Conservation (phyloP, 495 filamentous ascomycete genomes). For the Hypoxylon subgilvum region DNA sequence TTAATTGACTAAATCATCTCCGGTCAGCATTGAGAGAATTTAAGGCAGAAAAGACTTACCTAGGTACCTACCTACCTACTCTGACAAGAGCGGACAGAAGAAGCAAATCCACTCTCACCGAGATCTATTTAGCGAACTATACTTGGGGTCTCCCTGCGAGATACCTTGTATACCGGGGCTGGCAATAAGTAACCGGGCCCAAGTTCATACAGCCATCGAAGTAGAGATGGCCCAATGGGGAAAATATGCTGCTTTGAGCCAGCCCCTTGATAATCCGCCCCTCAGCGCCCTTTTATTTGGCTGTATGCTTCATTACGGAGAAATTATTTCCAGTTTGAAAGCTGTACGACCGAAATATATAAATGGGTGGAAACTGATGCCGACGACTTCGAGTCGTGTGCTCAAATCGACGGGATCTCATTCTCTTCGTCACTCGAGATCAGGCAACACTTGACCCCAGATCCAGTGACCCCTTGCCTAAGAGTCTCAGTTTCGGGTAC, state of each 20-base stretch:
- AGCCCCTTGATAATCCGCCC: background rate
- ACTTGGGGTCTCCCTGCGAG: conserved; percentile 22
- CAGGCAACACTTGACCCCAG: conserved; percentile 34
- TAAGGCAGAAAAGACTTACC: background rate
- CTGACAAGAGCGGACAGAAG: conserved; percentile 19
- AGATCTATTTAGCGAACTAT: conserved; percentile 23
- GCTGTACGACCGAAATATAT: background rate
- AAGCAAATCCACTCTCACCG: conserved; percentile 32
- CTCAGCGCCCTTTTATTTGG: background rate
- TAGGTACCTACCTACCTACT: too few species aligned
- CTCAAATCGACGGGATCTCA: conserved; percentile 9
- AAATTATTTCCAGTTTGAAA: background rate
- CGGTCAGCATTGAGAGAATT: conserved; percentile 5
- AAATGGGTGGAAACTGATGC: conserved; percentile 4
- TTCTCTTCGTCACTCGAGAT: conserved; percentile 36
- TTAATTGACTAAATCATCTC: conserved; percentile 19
- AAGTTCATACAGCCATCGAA: conserved; percentile 9
- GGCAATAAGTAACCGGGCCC: conserved; percentile 4
- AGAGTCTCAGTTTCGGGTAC: conserved; percentile 27
- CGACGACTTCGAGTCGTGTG: conserved; percentile 12
- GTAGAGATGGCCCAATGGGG: conserved; percentile 10
- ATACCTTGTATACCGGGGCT: conserved; percentile 13
- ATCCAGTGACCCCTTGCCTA: conserved; percentile 36
- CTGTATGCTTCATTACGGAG: background rate
- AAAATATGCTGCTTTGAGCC: background rate